These are phyloP conservation scores for Ramularia endophylla DNA, from an alignment of 2,329 filamentous ascomycete genomes.

Conservation along the genomic window DNA sequence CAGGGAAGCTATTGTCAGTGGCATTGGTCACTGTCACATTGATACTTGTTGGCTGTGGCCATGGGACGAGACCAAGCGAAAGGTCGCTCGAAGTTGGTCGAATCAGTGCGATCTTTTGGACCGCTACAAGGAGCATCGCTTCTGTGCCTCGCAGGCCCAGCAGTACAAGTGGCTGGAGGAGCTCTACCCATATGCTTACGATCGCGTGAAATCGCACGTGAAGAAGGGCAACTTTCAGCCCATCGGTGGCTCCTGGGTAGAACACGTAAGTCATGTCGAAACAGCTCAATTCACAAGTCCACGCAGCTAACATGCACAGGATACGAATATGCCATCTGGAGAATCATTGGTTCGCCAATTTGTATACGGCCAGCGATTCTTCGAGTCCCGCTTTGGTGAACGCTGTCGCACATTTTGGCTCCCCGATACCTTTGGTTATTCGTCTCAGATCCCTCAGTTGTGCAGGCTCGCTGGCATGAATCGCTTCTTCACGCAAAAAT, in stretches of 20 bases:
- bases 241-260: constrained; percentile 96
- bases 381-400: constrained; percentile 85
- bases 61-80: constrained; percentile 95
- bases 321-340: constrained; percentile 94
- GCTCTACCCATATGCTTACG: constrained; percentile 80
- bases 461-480: constrained; percentile 94
- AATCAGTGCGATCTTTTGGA: constrained; percentile 96
- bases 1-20: constrained; percentile 71
- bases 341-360: constrained; percentile 94
- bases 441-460: constrained; percentile 85
- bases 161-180: constrained; percentile 97
- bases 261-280: constrained; percentile 60
- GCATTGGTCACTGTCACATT: constrained; percentile 94
- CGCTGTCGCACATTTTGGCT: constrained; percentile 93
- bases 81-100: constrained; percentile 92
- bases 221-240: constrained; percentile 88
- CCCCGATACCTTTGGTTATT: constrained; percentile 97
- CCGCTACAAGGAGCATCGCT: constrained; percentile 86
- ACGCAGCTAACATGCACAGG: constrained; percentile 31
- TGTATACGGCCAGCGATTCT: constrained; percentile 90
- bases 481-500: constrained; percentile 94
- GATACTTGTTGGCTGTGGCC: constrained; percentile 99
- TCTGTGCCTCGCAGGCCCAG: constrained; percentile 89
- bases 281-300: too few relatives aligned
- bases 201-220: constrained; percentile 86